Percentiles rank a stretch among this genome's conserved stretches.
phyloP scores from a whole-genome alignment of 148 eudicot genomes.

The Amaranthus palmeri region DNA sequence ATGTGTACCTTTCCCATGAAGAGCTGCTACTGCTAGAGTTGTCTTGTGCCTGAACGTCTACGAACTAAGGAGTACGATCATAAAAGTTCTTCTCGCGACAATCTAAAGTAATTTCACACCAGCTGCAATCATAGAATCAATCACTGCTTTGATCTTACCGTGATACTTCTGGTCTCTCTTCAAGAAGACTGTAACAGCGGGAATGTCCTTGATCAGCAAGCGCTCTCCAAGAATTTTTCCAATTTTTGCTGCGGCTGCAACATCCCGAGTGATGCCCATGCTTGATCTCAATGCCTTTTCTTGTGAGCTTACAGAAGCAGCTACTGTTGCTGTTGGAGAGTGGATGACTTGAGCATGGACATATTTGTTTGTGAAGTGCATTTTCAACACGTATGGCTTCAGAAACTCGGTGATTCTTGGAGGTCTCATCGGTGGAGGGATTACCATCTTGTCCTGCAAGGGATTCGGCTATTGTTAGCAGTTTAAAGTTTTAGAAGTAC shows the following conservation, averaged over 20 bases:
- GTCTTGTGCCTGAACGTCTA: neutral
- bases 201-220: conserved; percentile 49
- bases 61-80: neutral
- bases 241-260: conserved; percentile 81
- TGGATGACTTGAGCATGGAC: conserved; percentile 91
- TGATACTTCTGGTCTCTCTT: conserved; percentile 88
- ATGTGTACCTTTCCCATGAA: neutral
- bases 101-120: conserved; percentile 66
- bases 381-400: conserved; percentile 75
- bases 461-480: neutral
- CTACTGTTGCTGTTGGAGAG: conserved; percentile 78
- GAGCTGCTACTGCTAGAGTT: neutral
- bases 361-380: conserved; percentile 86
- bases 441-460: conserved; percentile 55
- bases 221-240: conserved; percentile 90
- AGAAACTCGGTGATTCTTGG: conserved; percentile 63
- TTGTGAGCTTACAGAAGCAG: conserved; percentile 85
- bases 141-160: conserved; percentile 85
- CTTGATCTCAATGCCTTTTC: conserved; percentile 67
- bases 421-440: conserved; percentile 67
- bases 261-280: conserved; percentile 68
- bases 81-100: neutral
- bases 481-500: neutral
- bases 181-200: conserved; percentile 62
- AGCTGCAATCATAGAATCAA: conserved; percentile 61